These are phyloP conservation scores for Domatiomyces catenatus DNA, from an alignment of 2,329 filamentous ascomycete genomes.

Conservation along the genomic window DNA sequence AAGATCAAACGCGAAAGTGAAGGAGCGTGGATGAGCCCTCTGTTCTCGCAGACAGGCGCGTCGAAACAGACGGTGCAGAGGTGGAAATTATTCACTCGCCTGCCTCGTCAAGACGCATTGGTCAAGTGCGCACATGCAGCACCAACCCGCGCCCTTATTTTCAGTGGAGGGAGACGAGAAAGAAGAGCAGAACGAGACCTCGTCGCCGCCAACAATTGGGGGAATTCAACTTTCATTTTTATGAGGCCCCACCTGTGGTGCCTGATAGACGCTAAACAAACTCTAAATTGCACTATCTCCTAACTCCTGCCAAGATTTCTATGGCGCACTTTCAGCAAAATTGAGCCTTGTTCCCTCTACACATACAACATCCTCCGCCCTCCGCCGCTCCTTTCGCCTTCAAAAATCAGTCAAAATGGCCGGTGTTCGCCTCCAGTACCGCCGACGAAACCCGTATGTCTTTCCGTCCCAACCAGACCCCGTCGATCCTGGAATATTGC, in stretches of 20 bases:
- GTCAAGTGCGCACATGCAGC: not conserved
- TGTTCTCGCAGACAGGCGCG: not conserved
- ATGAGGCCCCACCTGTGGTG: not conserved
- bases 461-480: slow-evolving; percentile 12
- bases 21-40: not conserved
- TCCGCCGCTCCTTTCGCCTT: not conserved
- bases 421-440: slow-evolving; percentile 34
- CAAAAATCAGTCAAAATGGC: slow-evolving; percentile 9
- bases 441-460: slow-evolving; percentile 67
- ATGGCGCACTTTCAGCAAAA: not conserved
- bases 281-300: not conserved
- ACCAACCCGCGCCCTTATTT: not conserved
- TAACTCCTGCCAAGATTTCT: not conserved
- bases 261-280: not conserved
- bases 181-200: not conserved
- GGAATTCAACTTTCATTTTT: not conserved
- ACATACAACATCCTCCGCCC: not conserved
- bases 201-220: slow-evolving; percentile 14
- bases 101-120: not conserved
- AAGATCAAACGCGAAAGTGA: not conserved
- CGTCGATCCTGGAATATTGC: not conserved
- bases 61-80: not conserved
- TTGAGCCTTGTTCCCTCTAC: slow-evolving; percentile 14
- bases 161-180: not conserved
- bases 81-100: not conserved